Percentiles rank a stretch among this genome's conserved stretches.
phyloP scores from a whole-genome alignment of 441 rosid genomes.

The Adansonia gregorii region DNA sequence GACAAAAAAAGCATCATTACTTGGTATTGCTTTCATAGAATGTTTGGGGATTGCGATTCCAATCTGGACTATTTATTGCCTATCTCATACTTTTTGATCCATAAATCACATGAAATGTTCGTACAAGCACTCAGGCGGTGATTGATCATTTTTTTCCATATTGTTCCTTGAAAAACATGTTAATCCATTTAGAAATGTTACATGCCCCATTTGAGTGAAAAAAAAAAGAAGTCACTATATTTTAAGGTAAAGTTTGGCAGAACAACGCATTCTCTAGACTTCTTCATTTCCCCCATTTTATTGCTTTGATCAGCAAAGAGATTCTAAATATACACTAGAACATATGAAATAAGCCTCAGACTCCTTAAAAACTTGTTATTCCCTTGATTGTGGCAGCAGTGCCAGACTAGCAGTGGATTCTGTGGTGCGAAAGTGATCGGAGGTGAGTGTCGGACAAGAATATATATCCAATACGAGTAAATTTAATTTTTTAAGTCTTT shows the following conservation, averaged over 20 bases:
- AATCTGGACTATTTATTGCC: neutral
- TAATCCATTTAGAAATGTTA: neutral
- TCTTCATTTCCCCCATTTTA: no score
- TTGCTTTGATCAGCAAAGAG: neutral
- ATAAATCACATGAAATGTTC: neutral
- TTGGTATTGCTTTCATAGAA: neutral
- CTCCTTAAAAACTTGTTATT: neutral
- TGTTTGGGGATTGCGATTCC: neutral
- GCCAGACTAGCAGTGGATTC: neutral
- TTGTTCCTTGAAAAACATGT: neutral
- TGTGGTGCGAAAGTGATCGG: no score
- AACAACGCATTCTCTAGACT: no score
- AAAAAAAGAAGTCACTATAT: neutral
- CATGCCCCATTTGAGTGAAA: neutral
- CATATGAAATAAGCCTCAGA: neutral
- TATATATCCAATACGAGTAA: no score
- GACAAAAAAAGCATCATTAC: neutral
- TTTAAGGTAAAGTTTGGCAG: neutral
- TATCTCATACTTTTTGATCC: neutral
- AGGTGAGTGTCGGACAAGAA: no score
- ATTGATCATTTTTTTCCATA: no score
- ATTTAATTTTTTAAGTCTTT: no score
- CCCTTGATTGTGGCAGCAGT: neutral
- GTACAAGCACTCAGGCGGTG: neutral
- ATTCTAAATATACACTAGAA: no score